Conservation (phyloP, 2,329 filamentous ascomycete species). For the Chaetomium sp. region DNA sequence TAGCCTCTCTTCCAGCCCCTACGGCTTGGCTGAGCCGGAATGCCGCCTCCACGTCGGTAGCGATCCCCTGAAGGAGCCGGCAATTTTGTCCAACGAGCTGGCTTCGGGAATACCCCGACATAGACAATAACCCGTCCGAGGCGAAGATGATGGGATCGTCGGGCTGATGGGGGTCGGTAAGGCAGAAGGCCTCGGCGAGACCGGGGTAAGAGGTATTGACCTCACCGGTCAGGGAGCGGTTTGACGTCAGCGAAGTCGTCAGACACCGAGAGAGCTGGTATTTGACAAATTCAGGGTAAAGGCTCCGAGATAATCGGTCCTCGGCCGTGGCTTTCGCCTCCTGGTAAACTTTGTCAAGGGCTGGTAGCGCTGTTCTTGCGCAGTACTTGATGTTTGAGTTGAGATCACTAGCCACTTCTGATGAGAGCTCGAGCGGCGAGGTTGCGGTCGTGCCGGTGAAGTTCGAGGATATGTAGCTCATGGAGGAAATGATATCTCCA, state of each 20-base stretch:
- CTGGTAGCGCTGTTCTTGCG: constrained; percentile 48
- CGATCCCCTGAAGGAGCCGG: constrained; percentile 50
- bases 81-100: constrained; percentile 53
- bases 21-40: constrained; percentile 45
- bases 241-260: constrained; percentile 48
- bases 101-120: constrained; percentile 50
- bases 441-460: constrained; percentile 45
- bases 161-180: constrained; percentile 54
- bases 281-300: constrained; percentile 55
- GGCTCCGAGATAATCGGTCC: constrained; percentile 44
- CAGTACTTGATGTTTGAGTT: constrained; percentile 52
- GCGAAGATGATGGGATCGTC: constrained; percentile 56
- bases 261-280: constrained; percentile 51
- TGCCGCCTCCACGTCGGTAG: constrained; percentile 45
- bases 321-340: constrained; percentile 47
- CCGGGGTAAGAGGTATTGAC: constrained; percentile 50
- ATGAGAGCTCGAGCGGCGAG: constrained; percentile 47
- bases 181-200: constrained; percentile 60
- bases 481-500: constrained; percentile 43
- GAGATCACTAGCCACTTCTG: constrained; percentile 45
- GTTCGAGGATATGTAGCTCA: constrained; percentile 43
- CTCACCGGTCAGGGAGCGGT: constrained; percentile 34
- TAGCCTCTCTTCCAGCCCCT: constrained; percentile 43
- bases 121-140: constrained; percentile 53
- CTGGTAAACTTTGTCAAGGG: constrained; percentile 47